phyloP scores from a whole-genome alignment of 371 early-diverging fungal species.

The Syncephalastrum contaminatum region DNA sequence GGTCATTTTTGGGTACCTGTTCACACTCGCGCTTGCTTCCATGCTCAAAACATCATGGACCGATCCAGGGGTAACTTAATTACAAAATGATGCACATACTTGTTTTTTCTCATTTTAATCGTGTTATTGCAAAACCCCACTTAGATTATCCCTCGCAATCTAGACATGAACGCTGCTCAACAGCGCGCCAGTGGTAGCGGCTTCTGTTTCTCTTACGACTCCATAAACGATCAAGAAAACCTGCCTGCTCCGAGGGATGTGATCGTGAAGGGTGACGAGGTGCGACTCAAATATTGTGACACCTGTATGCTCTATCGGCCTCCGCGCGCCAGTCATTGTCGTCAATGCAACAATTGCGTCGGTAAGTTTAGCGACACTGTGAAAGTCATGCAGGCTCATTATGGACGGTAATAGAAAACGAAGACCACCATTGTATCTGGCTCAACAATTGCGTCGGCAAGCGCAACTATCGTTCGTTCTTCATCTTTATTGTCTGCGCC shows the following conservation, averaged over 20 bases:
- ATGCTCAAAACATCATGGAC: slow-evolving; percentile 87
- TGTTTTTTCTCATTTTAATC: background rate
- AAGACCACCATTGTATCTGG: slow-evolving; percentile 96
- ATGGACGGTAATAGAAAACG: slow-evolving; percentile 46
- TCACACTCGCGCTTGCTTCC: slow-evolving; percentile 63
- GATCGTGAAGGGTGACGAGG: slow-evolving; percentile 56
- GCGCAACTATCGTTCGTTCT: slow-evolving; percentile 87
- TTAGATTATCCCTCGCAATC: slow-evolving; percentile 73
- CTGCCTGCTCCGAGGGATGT: slow-evolving; percentile 59
- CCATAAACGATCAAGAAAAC: slow-evolving; percentile 2
- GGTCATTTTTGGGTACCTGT: slow-evolving; percentile 74
- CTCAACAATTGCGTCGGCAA: slow-evolving; percentile 91
- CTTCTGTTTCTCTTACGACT: slow-evolving; percentile 38
- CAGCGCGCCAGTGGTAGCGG: slow-evolving; percentile 23
- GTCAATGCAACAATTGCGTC: slow-evolving; percentile 89
- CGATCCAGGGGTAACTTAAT: slow-evolving; percentile 79
- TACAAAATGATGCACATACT: background rate
- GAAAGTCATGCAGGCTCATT: background rate
- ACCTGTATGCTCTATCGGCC: slow-evolving; percentile 89
- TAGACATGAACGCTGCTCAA: slow-evolving; percentile 49
- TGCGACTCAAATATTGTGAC: slow-evolving; percentile 85
- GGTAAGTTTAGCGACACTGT: slow-evolving; percentile 33
- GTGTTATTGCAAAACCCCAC: background rate
- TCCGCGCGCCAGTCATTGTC: slow-evolving; percentile 87
- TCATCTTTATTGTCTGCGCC: slow-evolving; percentile 64